Evolutionary conservation across 179 eudicot genomes (phyloP).

Genomic region (Actinidia arguta): DNA sequence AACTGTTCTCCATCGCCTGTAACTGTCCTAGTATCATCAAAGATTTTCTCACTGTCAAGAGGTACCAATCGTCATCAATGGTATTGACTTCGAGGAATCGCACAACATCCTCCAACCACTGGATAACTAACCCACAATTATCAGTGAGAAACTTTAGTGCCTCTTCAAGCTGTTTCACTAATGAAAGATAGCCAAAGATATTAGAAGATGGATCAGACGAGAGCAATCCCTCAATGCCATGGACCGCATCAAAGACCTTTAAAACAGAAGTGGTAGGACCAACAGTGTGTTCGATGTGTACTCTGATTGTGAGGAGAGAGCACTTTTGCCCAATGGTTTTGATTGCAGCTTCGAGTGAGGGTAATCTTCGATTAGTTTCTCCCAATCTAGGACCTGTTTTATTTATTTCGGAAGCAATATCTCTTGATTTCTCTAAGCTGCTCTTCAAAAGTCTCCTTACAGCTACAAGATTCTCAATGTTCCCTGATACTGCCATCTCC

Average conservation of each 20-base stretch:
- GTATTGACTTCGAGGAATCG: slow-evolving; percentile 42
- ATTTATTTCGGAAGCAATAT: slow-evolving; percentile 41
- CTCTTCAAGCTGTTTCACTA: slow-evolving; percentile 62
- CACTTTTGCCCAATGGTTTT: slow-evolving; percentile 35
- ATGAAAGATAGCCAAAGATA: slow-evolving; percentile 41
- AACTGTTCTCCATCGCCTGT: slow-evolving; percentile 45
- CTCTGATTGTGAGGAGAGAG: slow-evolving; percentile 42
- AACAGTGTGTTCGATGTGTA: slow-evolving; percentile 52
- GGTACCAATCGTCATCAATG: slow-evolving; percentile 37
- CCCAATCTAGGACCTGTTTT: slow-evolving; percentile 40
- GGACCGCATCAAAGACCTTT: slow-evolving; percentile 56
- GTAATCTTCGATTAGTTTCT: slow-evolving; percentile 33
- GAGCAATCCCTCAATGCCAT: slow-evolving; percentile 49
- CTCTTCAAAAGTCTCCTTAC: slow-evolving; percentile 55
- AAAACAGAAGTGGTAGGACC: slow-evolving; percentile 73
- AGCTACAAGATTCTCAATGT: slow-evolving; percentile 47
- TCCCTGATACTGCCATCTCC: slow-evolving; percentile 27
- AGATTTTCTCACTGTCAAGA: slow-evolving; percentile 44
- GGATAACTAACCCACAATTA: slow-evolving; percentile 58
- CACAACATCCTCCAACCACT: slow-evolving; percentile 71
- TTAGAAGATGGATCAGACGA: slow-evolving; percentile 33
- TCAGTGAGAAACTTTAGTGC: slow-evolving; percentile 64
- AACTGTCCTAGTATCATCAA: slow-evolving; percentile 56
- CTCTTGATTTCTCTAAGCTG: slow-evolving; percentile 58
- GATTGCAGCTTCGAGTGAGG: slow-evolving; percentile 44